phyloP scores from a whole-genome alignment of 2,329 filamentous ascomycete species.

The Colletotrichum sp. region DNA sequence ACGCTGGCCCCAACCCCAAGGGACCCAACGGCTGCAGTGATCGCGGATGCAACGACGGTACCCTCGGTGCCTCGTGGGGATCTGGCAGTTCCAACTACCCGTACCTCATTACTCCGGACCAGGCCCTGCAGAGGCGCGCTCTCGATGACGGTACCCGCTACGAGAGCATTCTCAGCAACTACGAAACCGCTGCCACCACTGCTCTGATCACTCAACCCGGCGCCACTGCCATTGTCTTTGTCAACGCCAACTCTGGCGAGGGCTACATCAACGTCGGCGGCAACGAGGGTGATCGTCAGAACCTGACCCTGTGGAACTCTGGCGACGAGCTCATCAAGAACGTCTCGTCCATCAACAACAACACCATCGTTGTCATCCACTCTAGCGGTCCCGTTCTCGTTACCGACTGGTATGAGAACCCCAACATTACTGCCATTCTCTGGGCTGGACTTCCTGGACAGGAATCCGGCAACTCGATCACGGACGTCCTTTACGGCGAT shows the following conservation, averaged over 20 bases:
- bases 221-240: conserved; percentile 83
- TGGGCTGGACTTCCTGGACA: conserved; percentile 85
- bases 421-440: conserved; percentile 83
- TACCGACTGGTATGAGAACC: conserved; percentile 74
- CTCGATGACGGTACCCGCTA: conserved; percentile 62
- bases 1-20: conserved; percentile 75
- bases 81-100: conserved; percentile 77
- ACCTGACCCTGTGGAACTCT: conserved; percentile 86
- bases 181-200: conserved; percentile 65
- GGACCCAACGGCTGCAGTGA: conserved; percentile 84
- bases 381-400: conserved; percentile 81
- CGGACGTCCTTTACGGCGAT: conserved; percentile 83
- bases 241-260: conserved; percentile 86
- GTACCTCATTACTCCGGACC: conserved; percentile 77
- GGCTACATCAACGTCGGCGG: conserved; percentile 84
- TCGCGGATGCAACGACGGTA: conserved; percentile 64
- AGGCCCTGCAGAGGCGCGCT: conserved; percentile 70
- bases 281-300: conserved; percentile 89
- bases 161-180: conserved; percentile 72
- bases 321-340: conserved; percentile 84
- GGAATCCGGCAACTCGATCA: conserved; percentile 80
- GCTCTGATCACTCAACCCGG: conserved; percentile 66
- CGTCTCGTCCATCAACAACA: conserved; percentile 78
- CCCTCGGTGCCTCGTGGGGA: conserved; percentile 80
- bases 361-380: conserved; percentile 93